Base-by-base conservation (phyloP, 768 basidiomycete genomes). In the Suillus clintonianus region DNA sequence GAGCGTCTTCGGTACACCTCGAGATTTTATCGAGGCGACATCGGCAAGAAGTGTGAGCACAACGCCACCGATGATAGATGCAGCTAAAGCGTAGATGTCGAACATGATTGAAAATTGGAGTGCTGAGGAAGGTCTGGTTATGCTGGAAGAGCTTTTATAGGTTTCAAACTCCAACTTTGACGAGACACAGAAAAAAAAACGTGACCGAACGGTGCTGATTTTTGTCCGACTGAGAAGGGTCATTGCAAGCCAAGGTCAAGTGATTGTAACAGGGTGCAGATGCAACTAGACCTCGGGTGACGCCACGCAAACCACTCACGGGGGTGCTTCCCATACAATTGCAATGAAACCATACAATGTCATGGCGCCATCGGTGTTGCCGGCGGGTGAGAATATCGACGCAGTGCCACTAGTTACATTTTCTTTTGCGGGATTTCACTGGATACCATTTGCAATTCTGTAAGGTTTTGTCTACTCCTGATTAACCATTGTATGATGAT, bases 41-140 rank as follows among this genome's bases (percentile, higher is more conserved):
- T 70, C 63, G 54, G 64, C 63, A 22, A 67, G 30, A 30, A 70
- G 32, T 36, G 59, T 65, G 36, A 70, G 59, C 48, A 65, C n/a
- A 62, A 70, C 65, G 27, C 62, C 64, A 10, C 69, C 66, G 9
- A 70, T 41, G 54, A 68, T 45, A 4, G 66, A 67, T 5, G 62
- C 41, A 53, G 66, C 66, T 41, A 63, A 32, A 39, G 50, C 56
- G 43, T 63, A 60, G 55, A 67, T 59, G 36, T 70, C 63, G 8
- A 67, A 42, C 68, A 69, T 69, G 60, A 41, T 41, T 39, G 57
- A 53, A 47, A 22, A 13, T 13, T 50, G 61, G 54, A 22, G 58
- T 5, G n/a, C n/a, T 36, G 34, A 53, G 27, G 59, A 54, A n/a
- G 17, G 32, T 51, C 34, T 60, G 47, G 39, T 34, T 37, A 47